These are phyloP conservation scores for Mucor saturninus DNA, from an alignment of 371 early-diverging fungal genomes.

Conservation along the genomic window DNA sequence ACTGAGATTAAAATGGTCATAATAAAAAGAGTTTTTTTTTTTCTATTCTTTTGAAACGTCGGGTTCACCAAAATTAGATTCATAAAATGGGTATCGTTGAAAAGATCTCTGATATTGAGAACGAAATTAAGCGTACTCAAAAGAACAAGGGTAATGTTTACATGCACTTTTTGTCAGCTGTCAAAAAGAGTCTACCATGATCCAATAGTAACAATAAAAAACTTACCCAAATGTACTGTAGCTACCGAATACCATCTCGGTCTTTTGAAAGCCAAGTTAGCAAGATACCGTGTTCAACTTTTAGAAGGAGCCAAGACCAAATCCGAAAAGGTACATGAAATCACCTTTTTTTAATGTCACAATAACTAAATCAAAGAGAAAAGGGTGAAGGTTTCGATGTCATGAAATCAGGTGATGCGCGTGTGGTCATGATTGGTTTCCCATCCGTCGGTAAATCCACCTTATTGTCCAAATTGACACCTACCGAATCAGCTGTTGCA, in stretches of 20 bases:
- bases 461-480: slow-evolving; percentile 93
- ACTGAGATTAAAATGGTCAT: neutral
- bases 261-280: slow-evolving; percentile 95
- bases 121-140: slow-evolving; percentile 88
- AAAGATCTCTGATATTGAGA: slow-evolving; percentile 89
- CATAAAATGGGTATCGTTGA: slow-evolving; percentile 88
- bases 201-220: neutral
- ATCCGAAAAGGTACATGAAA: slow-evolving; percentile 78
- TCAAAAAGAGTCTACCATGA: neutral
- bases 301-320: slow-evolving; percentile 84
- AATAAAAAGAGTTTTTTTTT: neutral
- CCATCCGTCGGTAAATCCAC: slow-evolving; percentile 99
- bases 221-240: slow-evolving; percentile 9
- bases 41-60: neutral
- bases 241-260: slow-evolving; percentile 98
- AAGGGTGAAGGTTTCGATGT: slow-evolving; percentile 98
- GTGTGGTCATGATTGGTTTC: slow-evolving; percentile 98
- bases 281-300: slow-evolving; percentile 93
- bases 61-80: neutral
- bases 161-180: neutral
- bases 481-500: slow-evolving; percentile 92
- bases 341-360: neutral
- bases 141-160: slow-evolving; percentile 78
- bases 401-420: slow-evolving; percentile 97
- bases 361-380: neutral